These are phyloP conservation scores for Hyphodiscus sp. DNA, from an alignment of 2,329 filamentous ascomycete genomes.

Conservation along the genomic window DNA sequence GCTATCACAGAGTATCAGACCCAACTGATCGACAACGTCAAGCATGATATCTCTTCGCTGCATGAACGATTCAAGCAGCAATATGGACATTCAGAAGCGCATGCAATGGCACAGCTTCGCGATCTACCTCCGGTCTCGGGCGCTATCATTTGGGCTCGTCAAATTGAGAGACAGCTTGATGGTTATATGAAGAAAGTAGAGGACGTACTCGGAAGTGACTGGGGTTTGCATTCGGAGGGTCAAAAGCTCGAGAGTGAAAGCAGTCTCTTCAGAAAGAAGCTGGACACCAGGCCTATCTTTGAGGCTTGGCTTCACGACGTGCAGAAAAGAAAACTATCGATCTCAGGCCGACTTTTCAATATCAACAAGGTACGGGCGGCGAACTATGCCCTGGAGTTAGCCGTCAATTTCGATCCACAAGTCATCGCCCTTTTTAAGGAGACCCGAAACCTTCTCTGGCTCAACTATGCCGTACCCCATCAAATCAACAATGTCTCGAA, in stretches of 20 bases:
- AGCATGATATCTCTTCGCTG: constrained; percentile 85
- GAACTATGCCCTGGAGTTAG: constrained; percentile 80
- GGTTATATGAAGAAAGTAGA: constrained; percentile 99
- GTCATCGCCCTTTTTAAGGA: constrained; percentile 98
- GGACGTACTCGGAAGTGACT: constrained; percentile 89
- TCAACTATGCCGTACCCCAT: constrained; percentile 90
- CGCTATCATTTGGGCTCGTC: constrained; percentile 93
- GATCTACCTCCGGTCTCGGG: constrained; percentile 94
- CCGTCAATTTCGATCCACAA: constrained; percentile 94
- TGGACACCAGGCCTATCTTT: constrained; percentile 89
- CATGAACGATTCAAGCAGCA: constrained; percentile 99
- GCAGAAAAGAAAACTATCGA: constrained; percentile 79
- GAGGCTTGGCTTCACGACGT: constrained; percentile 94
- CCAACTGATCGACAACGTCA: constrained; percentile 96
- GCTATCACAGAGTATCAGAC: constrained; percentile 98
- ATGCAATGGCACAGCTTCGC: constrained; percentile 95
- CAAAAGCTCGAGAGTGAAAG: constrained; percentile 91
- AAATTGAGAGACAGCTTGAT: constrained; percentile 93
- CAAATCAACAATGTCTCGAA: constrained; percentile 93
- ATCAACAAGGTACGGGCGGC: constrained; percentile 85
- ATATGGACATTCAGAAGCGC: constrained; percentile 95
- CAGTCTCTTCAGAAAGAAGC: constrained; percentile 89
- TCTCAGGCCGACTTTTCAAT: constrained; percentile 85
- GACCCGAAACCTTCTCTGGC: constrained; percentile 91
- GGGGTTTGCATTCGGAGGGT: constrained; percentile 89